Base-by-base conservation (phyloP, 2,329 filamentous ascomycete genomes). In the Claviceps sp. region DNA sequence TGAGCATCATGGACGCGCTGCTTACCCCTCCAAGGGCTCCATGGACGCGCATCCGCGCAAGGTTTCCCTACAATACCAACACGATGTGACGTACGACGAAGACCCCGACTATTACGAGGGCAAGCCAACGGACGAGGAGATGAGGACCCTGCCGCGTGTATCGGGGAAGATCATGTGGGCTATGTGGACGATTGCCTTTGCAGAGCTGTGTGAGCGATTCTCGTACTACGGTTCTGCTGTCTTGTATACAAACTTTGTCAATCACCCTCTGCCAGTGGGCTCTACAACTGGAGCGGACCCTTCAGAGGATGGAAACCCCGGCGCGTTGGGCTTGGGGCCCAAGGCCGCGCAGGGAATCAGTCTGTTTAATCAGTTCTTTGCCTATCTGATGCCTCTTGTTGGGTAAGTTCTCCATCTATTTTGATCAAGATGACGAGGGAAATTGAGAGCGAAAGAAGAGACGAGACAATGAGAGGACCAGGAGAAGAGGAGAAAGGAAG, bases 201-300 rank as follows among this genome's bases (percentile, higher is more conserved):
- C 85, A 54, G 85, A 89, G 67, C 70, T 87, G 52, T 86, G 82
- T 69, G 85, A 89, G 69, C 81, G 85, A 48, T 87, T 87, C 68
- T 84, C 81, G 14, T 89, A 87, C 76, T 88, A 89, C 61, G 85
- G 85, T 51, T 82, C 81, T 4, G 76, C 79, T 44, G 75, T 82
- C 36, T 72, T 87, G 34, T 86, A 83, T 77, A 79, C 78, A 63
- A 84, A 84, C 67, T 84, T 80, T 60, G 75, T 84, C 60, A 76
- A 78, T 58, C 71, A 75, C 49, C 68, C 71, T 36, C 67, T 83
- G 30, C 80, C 81, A 1, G 50, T 55, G 0, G 73, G 72, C 16
- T 82, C 78, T 5, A 72, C 60, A 22, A 79, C 78, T 0, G 81
- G 80, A 54, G 72, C 75, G 41, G 67, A 65, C 40, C 54, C 62